Evolutionary conservation across 352 stramenopile genomes (phyloP).

Genomic region (Globisporangium acanthophoron): DNA sequence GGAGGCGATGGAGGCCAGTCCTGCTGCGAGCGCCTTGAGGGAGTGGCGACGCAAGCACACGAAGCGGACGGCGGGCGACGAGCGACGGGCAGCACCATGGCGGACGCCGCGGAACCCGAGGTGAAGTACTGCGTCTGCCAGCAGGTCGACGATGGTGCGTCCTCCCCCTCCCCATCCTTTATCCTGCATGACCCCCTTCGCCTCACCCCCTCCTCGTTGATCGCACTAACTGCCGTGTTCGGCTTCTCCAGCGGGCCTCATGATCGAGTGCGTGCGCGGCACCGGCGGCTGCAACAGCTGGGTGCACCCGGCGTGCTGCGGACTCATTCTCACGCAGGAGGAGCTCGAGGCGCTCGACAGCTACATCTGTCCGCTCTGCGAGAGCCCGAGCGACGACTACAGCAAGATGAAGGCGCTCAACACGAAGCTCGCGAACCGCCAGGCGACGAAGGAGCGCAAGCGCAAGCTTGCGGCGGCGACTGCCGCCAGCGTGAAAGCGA

Average conservation of each 20-base stretch:
- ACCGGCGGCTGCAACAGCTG: slow-evolving; percentile 88
- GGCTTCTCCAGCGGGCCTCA: slow-evolving; percentile 56
- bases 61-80: neutral
- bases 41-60: slow-evolving; percentile 4
- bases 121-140: slow-evolving; percentile 84
- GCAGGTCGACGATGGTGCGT: slow-evolving; percentile 66
- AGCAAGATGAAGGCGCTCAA: slow-evolving; percentile 59
- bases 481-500: slow-evolving; percentile 7
- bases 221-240: slow-evolving; percentile 3
- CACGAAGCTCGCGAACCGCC: slow-evolving; percentile 65
- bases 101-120: slow-evolving; percentile 22
- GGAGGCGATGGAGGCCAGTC: slow-evolving; percentile 10
- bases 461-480: slow-evolving; percentile 18
- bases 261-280: slow-evolving; percentile 92
- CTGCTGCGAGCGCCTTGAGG: neutral
- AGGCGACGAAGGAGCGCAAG: slow-evolving; percentile 42
- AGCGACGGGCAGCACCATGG: slow-evolving; percentile 18
- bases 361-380: slow-evolving; percentile 84
- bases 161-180: neutral
- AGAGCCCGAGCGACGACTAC: slow-evolving; percentile 65
- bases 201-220: neutral
- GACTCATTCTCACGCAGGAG: slow-evolving; percentile 78
- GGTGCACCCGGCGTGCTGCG: slow-evolving; percentile 87
- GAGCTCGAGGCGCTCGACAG: slow-evolving; percentile 81
- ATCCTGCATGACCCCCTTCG: neutral